Evolutionary conservation across 177 flowering plant genomes (phyloP), one percentile per base, ranked within the genome.

Genomic region (Vitis hybrid): DNA sequence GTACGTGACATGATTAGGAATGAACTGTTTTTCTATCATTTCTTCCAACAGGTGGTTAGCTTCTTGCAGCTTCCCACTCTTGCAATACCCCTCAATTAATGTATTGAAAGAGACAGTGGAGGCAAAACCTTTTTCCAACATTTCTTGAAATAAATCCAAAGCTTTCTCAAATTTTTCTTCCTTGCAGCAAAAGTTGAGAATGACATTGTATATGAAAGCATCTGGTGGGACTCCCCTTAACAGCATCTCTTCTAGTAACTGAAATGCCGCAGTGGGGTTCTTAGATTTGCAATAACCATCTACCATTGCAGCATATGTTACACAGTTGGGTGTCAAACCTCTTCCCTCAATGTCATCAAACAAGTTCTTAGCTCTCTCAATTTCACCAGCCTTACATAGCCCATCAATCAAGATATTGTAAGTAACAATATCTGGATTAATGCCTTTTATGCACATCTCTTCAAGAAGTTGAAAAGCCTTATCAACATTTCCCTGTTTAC

Each of bases 201-300:
- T 86, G 64, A 87, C 71, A 80, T 76, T 72, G 66, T 89, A 84
- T 15, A 82, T 85, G 74, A 81, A 88, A 40, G 73, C 51, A 82
- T 90, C 91, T 2, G 85, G 83, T 12, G 16, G 61, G 48, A 88
- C 67, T 12, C 88, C 91, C 63, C 46, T 73, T 48, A 74, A 77
- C 18, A 66, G 46, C 90, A 92, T 92, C 68, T 85, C 90, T 72
- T 80, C 77, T 15, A 79, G 83, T 60, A 91, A 76, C 56, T 56
- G 56, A 67, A 92, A 87, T 58, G 92, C 93, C 78, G 86, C 90
- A 10, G 58, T 52, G 63, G 86, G 11, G 76, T 85, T 80, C 57
- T 81, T 81, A 19, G 83, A 77, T 79, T 88, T 88, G 86, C 92
- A 88, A 60, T 84, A 84, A 57, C 92, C 95, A 67, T 82, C 86